These are phyloP conservation scores for Dipodascopsis tothii DNA, from an alignment of 805 yeast species.

Conservation along the genomic window DNA sequence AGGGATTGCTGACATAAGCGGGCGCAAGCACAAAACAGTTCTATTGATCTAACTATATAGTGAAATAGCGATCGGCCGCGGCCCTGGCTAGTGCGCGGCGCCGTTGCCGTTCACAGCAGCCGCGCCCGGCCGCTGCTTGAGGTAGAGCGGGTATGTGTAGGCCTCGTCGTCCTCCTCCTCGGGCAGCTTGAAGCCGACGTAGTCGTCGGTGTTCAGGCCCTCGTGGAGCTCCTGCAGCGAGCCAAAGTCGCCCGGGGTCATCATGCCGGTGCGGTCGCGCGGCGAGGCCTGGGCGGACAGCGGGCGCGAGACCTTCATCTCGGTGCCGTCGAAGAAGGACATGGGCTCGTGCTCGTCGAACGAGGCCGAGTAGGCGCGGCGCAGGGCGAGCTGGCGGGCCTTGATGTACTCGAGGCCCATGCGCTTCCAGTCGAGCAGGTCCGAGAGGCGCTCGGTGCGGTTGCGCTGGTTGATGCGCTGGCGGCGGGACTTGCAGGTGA, in stretches of 20 bases:
- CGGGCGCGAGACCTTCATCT: conserved; percentile 72
- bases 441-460: conserved; percentile 89
- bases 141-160: conserved; percentile 25
- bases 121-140: conserved; percentile 10
- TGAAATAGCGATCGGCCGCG: too few species aligned
- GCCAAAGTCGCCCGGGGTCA: conserved; percentile 99
- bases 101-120: conserved; percentile 1
- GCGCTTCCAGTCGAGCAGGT: conserved; percentile 91
- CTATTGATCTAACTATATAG: too few species aligned
- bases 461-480: conserved; percentile 97
- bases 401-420: conserved; percentile 96
- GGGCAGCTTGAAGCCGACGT: conserved; percentile 40
- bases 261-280: conserved; percentile 58
- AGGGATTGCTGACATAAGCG: too few species aligned
- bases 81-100: too few species aligned
- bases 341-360: conserved; percentile 39
- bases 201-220: conserved; percentile 65
- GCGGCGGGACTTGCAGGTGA: conserved; percentile 81
- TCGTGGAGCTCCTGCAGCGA: conserved; percentile 84
- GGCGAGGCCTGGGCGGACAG: conserved; percentile 97
- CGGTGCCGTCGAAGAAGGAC: conserved; percentile 23
- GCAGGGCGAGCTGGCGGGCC: conserved; percentile 84
- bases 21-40: too few species aligned
- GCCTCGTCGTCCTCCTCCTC: conserved; percentile 33
- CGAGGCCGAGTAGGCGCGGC: conserved; percentile 87